phyloP scores from a whole-genome alignment of 306 rosid species.

The Quercus agrifolia region DNA sequence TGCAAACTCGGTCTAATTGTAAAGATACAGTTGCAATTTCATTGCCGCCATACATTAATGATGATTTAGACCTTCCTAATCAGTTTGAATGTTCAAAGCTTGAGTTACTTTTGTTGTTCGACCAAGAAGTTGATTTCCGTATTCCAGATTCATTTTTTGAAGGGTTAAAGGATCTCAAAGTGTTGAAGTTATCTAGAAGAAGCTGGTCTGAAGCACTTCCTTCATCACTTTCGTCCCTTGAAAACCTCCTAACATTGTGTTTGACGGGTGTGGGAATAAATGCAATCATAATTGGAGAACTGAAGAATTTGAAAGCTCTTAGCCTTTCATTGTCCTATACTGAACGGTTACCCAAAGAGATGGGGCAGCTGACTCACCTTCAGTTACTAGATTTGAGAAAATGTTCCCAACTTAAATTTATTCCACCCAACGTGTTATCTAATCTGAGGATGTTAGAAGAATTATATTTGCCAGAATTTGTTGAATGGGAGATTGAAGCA shows the following conservation, averaged over 20 bases:
- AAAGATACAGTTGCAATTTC: no score
- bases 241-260: background rate
- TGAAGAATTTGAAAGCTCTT: background rate
- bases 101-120: background rate
- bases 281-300: background rate
- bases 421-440: background rate
- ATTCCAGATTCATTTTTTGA: background rate
- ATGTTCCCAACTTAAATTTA: background rate
- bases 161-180: background rate
- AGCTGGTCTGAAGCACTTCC: accelerated
- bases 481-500: background rate
- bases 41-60: background rate
- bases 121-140: accelerated
- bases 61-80: background rate
- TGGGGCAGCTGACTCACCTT: background rate
- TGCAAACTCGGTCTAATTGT: background rate
- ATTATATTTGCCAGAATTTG: background rate
- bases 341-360: background rate
- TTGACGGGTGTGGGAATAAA: background rate
- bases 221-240: background rate
- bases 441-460: background rate
- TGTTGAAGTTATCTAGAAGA: background rate
- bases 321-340: background rate
- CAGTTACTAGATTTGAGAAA: background rate
- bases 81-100: background rate